Evolutionary conservation across 305 asterid species (phyloP).

Genomic region (Withania somnifera): DNA sequence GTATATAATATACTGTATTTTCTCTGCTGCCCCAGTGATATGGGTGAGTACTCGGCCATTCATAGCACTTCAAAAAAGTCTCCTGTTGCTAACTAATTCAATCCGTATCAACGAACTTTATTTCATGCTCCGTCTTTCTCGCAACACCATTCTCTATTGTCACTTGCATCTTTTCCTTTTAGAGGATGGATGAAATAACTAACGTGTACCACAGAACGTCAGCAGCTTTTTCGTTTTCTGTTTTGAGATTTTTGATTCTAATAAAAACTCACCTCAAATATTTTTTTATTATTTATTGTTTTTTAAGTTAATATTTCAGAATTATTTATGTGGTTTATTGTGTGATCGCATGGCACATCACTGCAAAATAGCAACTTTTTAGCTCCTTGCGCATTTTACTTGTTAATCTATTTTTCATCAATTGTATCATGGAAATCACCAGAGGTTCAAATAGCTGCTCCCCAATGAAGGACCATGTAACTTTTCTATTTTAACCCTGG

Average conservation of each 20-base stretch:
- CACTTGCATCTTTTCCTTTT: neutral
- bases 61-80: neutral
- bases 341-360: neutral
- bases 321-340: neutral
- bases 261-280: neutral
- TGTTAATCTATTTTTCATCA: neutral
- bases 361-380: neutral
- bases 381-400: neutral
- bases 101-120: neutral
- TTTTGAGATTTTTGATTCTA: neutral
- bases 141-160: neutral
- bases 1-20: neutral
- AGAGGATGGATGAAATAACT: neutral
- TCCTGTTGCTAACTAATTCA: neutral
- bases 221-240: neutral
- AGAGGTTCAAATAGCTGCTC: neutral
- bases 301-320: neutral
- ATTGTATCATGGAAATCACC: neutral
- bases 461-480: neutral
- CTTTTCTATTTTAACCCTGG: neutral
- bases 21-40: neutral
- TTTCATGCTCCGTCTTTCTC: neutral
- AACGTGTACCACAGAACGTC: neutral
- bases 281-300: neutral
- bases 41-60: neutral